A percentile compares a stretch with the other conserved stretches of the same genome.
Evolutionary conservation across 1,284 basidiomycete species (phyloP).

Genomic region (Farysia itapuensis): DNA sequence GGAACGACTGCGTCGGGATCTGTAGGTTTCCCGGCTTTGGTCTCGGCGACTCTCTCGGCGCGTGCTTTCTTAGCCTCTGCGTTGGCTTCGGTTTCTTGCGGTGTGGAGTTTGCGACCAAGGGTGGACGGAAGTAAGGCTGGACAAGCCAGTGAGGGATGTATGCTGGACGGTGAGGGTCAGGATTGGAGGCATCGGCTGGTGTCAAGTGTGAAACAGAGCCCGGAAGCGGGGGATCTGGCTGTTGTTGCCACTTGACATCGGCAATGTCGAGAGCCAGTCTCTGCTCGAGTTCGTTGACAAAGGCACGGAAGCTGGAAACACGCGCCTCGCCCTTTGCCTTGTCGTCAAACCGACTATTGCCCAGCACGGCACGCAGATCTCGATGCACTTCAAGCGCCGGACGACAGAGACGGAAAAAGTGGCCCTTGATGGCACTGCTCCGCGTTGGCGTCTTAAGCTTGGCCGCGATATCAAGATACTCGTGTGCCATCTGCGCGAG

Average conservation of each 20-base stretch:
- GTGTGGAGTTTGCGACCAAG: slow-evolving; percentile 7
- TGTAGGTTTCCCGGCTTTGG: not conserved
- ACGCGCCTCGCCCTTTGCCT: slow-evolving; percentile 61
- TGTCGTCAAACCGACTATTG: slow-evolving; percentile 46
- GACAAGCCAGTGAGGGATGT: slow-evolving; percentile 78
- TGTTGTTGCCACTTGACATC: slow-evolving; percentile 7
- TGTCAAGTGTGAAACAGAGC: slow-evolving; percentile 18
- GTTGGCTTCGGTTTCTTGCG: not conserved
- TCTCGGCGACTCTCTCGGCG: slow-evolving; percentile 5
- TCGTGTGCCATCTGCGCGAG: slow-evolving; percentile 74
- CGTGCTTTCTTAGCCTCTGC: not conserved
- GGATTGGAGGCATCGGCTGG: slow-evolving; percentile 5
- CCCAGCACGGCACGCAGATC: slow-evolving; percentile 76
- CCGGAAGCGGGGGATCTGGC: slow-evolving; percentile 16
- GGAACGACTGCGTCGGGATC: not conserved
- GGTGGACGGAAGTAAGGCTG: slow-evolving; percentile 78
- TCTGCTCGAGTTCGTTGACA: slow-evolving; percentile 69
- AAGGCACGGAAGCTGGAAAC: slow-evolving; percentile 67
- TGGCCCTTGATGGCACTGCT: slow-evolving; percentile 84
- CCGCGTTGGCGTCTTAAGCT: slow-evolving; percentile 73
- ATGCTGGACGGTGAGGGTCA: slow-evolving; percentile 61
- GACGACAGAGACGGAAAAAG: slow-evolving; percentile 85
- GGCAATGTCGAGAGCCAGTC: slow-evolving; percentile 67
- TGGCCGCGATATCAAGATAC: slow-evolving; percentile 79
- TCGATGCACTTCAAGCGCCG: slow-evolving; percentile 70